Conservation (phyloP, 495 filamentous ascomycete genomes). For the Hypoxylon cercidicola region DNA sequence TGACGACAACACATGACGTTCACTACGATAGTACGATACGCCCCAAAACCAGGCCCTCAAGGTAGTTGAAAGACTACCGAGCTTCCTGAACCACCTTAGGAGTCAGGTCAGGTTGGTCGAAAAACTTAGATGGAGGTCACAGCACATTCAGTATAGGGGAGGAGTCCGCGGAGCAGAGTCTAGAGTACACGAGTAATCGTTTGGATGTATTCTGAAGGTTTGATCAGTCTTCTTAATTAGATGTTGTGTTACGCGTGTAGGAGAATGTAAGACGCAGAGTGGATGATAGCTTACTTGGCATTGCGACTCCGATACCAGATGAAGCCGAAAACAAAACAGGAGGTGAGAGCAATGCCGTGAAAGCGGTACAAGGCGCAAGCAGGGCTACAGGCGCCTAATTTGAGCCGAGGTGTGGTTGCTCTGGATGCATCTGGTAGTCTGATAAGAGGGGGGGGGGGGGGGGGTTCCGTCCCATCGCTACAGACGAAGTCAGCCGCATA, state of each 20-base stretch:
- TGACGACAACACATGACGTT: constrained; percentile 22
- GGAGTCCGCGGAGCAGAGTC: constrained; percentile 23
- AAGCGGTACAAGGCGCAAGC: constrained; percentile 24
- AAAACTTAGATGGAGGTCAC: constrained; percentile 13
- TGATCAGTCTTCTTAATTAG: constrained; percentile 10
- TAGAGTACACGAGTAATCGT: neutral
- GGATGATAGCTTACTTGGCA: constrained; percentile 28
- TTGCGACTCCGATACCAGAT: constrained; percentile 23
- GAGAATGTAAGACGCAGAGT: constrained; percentile 13
- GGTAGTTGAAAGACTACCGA: constrained; percentile 22
- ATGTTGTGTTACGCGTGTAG: constrained; percentile 4
- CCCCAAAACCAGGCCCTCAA: constrained; percentile 22
- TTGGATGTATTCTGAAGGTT: constrained; percentile 24
- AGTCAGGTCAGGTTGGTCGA: constrained; percentile 3
- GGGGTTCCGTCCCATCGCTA: constrained; percentile 12
- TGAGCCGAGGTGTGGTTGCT: constrained; percentile 39
- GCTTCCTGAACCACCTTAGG: constrained; percentile 37
- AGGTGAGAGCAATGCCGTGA: neutral
- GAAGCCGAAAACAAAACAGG: constrained; percentile 21
- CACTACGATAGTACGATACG: constrained; percentile 17
- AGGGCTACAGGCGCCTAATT: constrained; percentile 21
- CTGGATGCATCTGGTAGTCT: constrained; percentile 25
- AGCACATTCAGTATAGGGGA: constrained; percentile 37
- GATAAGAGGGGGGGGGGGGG: constrained; percentile 10
- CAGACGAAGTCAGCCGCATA: constrained; percentile 35